phyloP scores from a whole-genome alignment of 2,329 filamentous ascomycete genomes.

The Zasmidium cellare region DNA sequence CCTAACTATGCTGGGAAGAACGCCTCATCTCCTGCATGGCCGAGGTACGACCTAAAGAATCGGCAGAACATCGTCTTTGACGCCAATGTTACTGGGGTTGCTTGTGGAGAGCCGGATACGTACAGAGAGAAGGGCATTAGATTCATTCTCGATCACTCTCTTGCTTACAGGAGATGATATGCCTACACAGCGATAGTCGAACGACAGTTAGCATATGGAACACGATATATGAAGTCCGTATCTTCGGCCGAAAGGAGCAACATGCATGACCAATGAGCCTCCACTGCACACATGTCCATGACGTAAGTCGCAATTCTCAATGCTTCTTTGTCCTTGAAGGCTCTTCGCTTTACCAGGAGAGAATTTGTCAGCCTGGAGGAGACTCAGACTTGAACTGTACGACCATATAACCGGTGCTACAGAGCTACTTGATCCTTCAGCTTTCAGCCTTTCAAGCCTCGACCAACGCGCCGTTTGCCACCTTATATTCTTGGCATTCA shows the following conservation, averaged over 20 bases:
- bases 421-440: too few relatives aligned
- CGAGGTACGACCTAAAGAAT: constrained; percentile 37
- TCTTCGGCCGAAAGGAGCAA: too few relatives aligned
- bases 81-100: constrained; percentile 41
- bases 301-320: too few relatives aligned
- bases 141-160: constrained; percentile 39
- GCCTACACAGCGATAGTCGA: background rate
- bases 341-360: constrained; percentile 3
- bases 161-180: constrained; percentile 18
- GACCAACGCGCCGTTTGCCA: background rate
- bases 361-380: too few relatives aligned
- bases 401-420: too few relatives aligned
- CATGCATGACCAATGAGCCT: too few relatives aligned
- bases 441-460: too few relatives aligned
- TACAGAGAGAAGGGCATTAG: constrained; percentile 47
- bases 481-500: background rate
- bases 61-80: constrained; percentile 49
- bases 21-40: constrained; percentile 37
- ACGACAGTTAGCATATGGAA: too few relatives aligned
- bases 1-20: constrained; percentile 36
- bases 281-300: too few relatives aligned
- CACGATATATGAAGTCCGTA: too few relatives aligned
- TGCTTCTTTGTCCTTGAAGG: too few relatives aligned
- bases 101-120: constrained; percentile 43
- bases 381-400: too few relatives aligned